A percentile compares a stretch with the other conserved stretches of the same genome.
Conservation (phyloP, 1,284 basidiomycete genomes). For the Chondrostereum purpureum region DNA sequence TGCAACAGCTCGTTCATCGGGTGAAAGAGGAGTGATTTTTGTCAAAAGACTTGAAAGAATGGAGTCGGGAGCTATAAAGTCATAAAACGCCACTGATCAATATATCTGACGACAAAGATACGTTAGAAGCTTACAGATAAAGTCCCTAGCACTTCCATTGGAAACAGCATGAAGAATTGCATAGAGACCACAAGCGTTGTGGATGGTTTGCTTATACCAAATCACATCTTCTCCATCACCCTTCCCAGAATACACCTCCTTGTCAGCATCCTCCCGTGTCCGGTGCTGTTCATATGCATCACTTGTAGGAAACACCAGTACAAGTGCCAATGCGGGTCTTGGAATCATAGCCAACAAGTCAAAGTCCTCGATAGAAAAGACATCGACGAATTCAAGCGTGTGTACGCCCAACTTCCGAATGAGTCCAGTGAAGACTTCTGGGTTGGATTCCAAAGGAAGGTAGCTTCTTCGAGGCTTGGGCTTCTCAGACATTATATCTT, state of each 20-base stretch:
- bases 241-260: constrained; percentile 20
- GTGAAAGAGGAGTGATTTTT: constrained; percentile 18
- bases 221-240: constrained; percentile 24
- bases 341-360: constrained; percentile 36
- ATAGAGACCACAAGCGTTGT: constrained; percentile 29
- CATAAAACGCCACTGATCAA: neutral
- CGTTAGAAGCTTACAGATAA: constrained; percentile 18
- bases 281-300: constrained; percentile 17
- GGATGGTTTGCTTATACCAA: constrained; percentile 30
- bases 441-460: constrained; percentile 29
- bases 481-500: neutral
- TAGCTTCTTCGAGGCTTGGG: constrained; percentile 17
- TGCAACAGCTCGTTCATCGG: constrained; percentile 21
- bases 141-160: constrained; percentile 20
- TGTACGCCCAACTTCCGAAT: constrained; percentile 25
- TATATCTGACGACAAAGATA: neutral
- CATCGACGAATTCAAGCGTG: constrained; percentile 35
- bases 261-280: constrained; percentile 18
- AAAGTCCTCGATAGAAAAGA: constrained; percentile 35
- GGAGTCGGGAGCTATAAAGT: constrained; percentile 18
- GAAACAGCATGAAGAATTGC: constrained; percentile 26
- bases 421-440: constrained; percentile 27
- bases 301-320: constrained; percentile 34
- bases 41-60: constrained; percentile 20
- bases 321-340: constrained; percentile 34